phyloP scores from a whole-genome alignment of 2,329 filamentous ascomycete species.

The Acephala macrosclerotiorum region DNA sequence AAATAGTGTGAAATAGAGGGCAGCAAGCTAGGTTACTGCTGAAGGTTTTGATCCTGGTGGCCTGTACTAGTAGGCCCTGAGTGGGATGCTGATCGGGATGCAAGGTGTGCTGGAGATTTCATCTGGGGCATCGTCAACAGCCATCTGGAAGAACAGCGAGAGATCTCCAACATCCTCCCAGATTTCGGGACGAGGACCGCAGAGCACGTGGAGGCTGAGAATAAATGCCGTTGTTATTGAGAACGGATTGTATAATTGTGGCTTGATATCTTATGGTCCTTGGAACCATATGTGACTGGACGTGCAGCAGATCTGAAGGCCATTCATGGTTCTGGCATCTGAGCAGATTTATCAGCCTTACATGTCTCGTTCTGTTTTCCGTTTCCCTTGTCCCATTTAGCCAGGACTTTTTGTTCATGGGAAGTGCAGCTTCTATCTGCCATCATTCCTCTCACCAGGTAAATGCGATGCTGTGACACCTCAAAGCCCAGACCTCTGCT shows the following conservation, averaged over 20 bases:
- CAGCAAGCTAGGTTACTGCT: conserved; percentile 8
- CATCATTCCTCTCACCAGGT: conserved; percentile 1
- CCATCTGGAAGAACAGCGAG: neutral
- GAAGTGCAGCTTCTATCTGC: neutral
- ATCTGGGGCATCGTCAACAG: conserved; percentile 12
- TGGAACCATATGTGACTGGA: conserved; percentile 3
- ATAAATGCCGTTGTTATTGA: conserved; percentile 10
- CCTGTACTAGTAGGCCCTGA: conserved; percentile 13
- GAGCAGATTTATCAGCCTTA: conserved; percentile 23
- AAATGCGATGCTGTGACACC: conserved; percentile 9
- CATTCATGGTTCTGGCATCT: neutral
- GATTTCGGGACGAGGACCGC: neutral
- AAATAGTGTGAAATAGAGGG: conserved; percentile 1
- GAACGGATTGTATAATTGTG: conserved; percentile 2
- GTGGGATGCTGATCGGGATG: neutral
- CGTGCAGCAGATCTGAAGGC: neutral
- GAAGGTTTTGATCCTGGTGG: conserved; percentile 8
- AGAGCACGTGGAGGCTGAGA: conserved; percentile 25
- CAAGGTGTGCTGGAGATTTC: neutral
- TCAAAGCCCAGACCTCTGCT: neutral
- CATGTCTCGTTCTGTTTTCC: conserved; percentile 9
- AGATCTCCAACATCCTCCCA: neutral
- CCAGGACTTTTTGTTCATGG: neutral
- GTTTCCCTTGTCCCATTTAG: conserved; percentile 1
- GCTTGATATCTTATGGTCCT: neutral